These are phyloP conservation scores for Heterobasidion parviporum DNA, from an alignment of 1,284 basidiomycete species.

Conservation along the genomic window DNA sequence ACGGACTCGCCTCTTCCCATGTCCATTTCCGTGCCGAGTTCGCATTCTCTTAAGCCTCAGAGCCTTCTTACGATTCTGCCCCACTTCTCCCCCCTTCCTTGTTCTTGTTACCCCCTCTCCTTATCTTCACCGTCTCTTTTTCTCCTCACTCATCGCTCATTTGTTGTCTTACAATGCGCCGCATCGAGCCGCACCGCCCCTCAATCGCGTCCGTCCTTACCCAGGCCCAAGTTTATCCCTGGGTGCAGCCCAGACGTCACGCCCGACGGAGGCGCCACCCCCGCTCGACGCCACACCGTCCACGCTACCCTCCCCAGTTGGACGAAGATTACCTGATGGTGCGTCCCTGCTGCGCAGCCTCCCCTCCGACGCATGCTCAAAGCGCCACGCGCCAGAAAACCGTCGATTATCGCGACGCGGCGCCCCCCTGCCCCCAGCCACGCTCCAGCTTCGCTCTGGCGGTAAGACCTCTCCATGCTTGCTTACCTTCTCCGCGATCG, in stretches of 20 bases:
- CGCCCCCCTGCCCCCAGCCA: constrained; percentile 5
- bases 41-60: no score
- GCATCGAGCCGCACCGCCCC: constrained; percentile 7
- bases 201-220: constrained; percentile 11
- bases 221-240: neutral
- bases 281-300: constrained; percentile 3
- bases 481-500: neutral
- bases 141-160: no score
- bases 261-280: constrained; percentile 7
- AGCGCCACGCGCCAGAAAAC: constrained; percentile 7
- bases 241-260: neutral
- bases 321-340: constrained; percentile 11
- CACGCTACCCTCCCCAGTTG: constrained; percentile 11
- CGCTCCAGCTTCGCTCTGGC: constrained; percentile 14
- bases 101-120: no score
- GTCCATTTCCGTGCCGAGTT: no score
- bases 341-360: neutral
- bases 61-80: no score
- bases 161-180: constrained; percentile 4
- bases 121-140: no score
- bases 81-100: no score
- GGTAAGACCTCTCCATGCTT: neutral
- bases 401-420: constrained; percentile 10
- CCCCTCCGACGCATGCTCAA: neutral
- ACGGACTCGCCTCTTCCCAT: no score